Percentiles rank a stretch among this genome's conserved stretches.
phyloP scores from a whole-genome alignment of 768 basidiomycete genomes.

The Rhodotorula babjevae region DNA sequence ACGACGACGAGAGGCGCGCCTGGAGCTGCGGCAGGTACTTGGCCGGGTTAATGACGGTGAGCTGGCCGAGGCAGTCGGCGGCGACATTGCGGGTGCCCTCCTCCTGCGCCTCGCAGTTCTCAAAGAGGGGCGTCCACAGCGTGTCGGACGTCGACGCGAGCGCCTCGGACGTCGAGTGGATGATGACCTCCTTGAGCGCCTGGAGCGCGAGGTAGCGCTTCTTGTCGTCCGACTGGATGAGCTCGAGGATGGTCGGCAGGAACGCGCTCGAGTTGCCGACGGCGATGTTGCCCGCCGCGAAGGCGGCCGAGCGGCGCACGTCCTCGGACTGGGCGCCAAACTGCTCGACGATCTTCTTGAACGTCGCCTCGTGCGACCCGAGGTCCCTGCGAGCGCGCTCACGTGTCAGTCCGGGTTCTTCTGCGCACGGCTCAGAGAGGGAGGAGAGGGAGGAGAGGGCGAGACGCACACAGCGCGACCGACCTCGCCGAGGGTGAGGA shows the following conservation, averaged over 20 bases:
- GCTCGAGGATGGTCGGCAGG: constrained; percentile 68
- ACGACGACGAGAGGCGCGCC: constrained; percentile 44
- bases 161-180: constrained; percentile 78
- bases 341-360: constrained; percentile 65
- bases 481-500: constrained; percentile 86
- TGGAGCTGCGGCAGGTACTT: constrained; percentile 90
- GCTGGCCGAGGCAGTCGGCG: constrained; percentile 90
- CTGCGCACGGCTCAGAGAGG: neutral
- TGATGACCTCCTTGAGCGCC: constrained; percentile 92
- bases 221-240: constrained; percentile 60
- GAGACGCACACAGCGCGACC: constrained; percentile 60
- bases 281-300: constrained; percentile 88
- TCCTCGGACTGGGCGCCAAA: constrained; percentile 79
- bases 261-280: constrained; percentile 86
- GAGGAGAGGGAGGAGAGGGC: too few species aligned
- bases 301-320: constrained; percentile 82
- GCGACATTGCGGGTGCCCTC: constrained; percentile 91
- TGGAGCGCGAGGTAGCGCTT: constrained; percentile 81
- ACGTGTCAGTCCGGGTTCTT: neutral
- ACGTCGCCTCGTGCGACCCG: constrained; percentile 72
- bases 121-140: constrained; percentile 87
- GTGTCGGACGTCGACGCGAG: constrained; percentile 79
- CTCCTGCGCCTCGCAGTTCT: constrained; percentile 71
- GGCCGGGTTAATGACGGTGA: constrained; percentile 84
- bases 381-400: constrained; percentile 60